These are phyloP conservation scores for Coemansia sp. DNA, from an alignment of 192 early-diverging fungal genomes.

Conservation along the genomic window DNA sequence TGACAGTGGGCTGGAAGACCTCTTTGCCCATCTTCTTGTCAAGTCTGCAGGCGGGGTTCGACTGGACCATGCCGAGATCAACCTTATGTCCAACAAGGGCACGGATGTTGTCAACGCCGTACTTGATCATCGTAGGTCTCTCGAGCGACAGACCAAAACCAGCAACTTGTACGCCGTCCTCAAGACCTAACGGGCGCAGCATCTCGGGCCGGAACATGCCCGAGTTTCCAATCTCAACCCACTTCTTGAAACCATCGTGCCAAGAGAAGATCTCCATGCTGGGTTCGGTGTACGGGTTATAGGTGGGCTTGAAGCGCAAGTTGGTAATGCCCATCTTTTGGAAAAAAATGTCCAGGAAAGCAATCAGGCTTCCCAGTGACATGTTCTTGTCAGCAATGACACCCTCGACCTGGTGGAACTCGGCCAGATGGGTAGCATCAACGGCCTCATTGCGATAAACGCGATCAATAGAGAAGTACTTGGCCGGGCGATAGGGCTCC, in stretches of 20 bases:
- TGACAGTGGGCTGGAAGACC: constrained; percentile 8
- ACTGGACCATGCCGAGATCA: constrained; percentile 84
- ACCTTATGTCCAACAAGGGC: constrained; percentile 93
- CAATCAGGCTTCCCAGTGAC: constrained; percentile 95
- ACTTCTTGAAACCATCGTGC: constrained; percentile 82
- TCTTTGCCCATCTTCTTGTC: constrained; percentile 66
- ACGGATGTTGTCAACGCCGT: constrained; percentile 91
- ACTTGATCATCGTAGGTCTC: constrained; percentile 99
- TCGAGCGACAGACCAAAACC: constrained; percentile 98
- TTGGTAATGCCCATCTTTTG: constrained; percentile 92
- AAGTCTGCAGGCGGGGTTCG: constrained; percentile 86
- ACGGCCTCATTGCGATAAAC: constrained; percentile 98
- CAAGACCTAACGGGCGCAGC: constrained; percentile 92
- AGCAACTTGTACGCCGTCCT: constrained; percentile 91
- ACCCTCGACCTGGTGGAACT: constrained; percentile 99
- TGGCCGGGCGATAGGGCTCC: constrained; percentile 86
- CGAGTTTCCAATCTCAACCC: constrained; percentile 97
- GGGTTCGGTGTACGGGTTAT: constrained; percentile 99
- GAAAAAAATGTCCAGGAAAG: constrained; percentile 95
- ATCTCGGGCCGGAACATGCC: constrained; percentile 99
- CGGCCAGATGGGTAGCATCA: constrained; percentile 97
- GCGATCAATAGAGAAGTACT: constrained; percentile 99
- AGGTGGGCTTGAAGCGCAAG: constrained; percentile 98
- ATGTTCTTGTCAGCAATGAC: constrained; percentile 94
- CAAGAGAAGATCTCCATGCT: constrained; percentile 99